Evolutionary conservation across 768 basidiomycete genomes (phyloP).

Genomic region (Leccinum subgranulosum): DNA sequence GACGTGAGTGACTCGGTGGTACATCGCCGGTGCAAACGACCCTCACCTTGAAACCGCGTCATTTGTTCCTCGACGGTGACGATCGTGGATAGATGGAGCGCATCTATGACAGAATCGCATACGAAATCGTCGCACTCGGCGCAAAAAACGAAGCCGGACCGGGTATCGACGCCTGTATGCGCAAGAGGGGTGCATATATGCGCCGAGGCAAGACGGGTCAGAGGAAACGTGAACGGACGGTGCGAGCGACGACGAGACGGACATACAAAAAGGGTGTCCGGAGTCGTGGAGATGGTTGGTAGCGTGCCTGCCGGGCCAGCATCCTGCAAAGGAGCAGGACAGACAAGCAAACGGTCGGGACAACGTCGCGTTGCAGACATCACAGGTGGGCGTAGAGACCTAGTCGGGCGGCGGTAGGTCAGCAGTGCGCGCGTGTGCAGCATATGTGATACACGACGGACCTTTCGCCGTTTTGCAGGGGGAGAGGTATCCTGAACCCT

Average conservation of each 20-base stretch:
- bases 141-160: conserved; percentile 76
- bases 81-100: conserved; percentile 40
- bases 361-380: conserved; percentile 52
- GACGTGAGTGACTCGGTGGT: neutral
- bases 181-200: neutral
- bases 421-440: neutral
- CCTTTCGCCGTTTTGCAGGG: conserved; percentile 64
- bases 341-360: conserved; percentile 71
- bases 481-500: conserved; percentile 45
- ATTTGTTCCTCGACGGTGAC: conserved; percentile 58
- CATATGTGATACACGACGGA: conserved; percentile 27
- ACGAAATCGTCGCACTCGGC: conserved; percentile 72
- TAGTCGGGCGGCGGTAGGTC: conserved; percentile 15
- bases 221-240: neutral
- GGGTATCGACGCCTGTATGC: conserved; percentile 64
- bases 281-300: conserved; percentile 52
- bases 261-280: conserved; percentile 67
- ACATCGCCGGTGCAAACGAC: neutral
- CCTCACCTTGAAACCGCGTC: conserved; percentile 50
- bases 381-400: conserved; percentile 62
- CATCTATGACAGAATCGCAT: conserved; percentile 53
- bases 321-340: conserved; percentile 66
- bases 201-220: neutral
- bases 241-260: neutral
- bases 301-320: conserved; percentile 63